Evolutionary conservation across 139 green algal genomes (phyloP).

Genomic region (Chlamydomonas asymmetrica): DNA sequence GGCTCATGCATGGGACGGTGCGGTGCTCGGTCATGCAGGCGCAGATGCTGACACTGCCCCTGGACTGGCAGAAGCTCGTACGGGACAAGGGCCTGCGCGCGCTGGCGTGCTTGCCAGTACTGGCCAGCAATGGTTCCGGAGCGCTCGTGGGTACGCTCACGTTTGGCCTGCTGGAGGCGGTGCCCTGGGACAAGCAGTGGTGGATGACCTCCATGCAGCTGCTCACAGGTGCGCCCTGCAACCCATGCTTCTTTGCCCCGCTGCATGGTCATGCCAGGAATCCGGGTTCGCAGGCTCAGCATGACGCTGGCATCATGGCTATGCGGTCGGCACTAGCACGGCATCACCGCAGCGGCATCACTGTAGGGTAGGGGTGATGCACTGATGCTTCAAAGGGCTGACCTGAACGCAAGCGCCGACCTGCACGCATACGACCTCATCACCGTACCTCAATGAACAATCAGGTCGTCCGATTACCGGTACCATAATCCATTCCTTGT

Average conservation of each 20-base stretch:
- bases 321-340: too few relatives aligned
- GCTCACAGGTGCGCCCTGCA: slow-evolving; percentile 28
- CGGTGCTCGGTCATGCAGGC: slow-evolving; percentile 17
- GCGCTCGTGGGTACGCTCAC: slow-evolving; percentile 34
- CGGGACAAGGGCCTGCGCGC: slow-evolving; percentile 23
- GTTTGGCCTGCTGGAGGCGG: slow-evolving; percentile 12
- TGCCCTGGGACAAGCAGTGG: slow-evolving; percentile 39
- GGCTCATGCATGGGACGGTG: too few relatives aligned
- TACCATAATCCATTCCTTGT: too few relatives aligned
- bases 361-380: too few relatives aligned
- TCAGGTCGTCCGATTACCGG: too few relatives aligned
- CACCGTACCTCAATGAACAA: too few relatives aligned
- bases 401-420: too few relatives aligned
- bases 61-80: slow-evolving; percentile 22
- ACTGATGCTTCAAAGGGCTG: too few relatives aligned
- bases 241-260: background rate
- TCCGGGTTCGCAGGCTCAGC: too few relatives aligned
- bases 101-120: slow-evolving; percentile 19
- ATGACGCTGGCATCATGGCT: too few relatives aligned
- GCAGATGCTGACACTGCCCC: background rate
- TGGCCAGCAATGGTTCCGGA: slow-evolving; percentile 25
- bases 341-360: too few relatives aligned
- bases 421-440: too few relatives aligned
- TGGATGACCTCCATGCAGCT: slow-evolving; percentile 25
- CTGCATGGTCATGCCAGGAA: background rate